phyloP scores from a whole-genome alignment of 139 green algal genomes.

The Diplosphaera chodatii region DNA sequence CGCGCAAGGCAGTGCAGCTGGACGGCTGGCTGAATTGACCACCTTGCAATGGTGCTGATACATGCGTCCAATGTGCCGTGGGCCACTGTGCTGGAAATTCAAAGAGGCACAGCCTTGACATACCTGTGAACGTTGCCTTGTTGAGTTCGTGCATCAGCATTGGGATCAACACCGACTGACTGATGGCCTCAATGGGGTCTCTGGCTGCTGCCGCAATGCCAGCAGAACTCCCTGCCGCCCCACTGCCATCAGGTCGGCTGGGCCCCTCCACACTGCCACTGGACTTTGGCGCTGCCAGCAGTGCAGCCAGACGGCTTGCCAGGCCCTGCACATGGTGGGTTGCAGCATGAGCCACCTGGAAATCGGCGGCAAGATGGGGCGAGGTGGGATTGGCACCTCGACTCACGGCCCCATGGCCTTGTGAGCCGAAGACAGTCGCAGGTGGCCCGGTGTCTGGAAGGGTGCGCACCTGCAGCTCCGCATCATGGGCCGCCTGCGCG shows the following conservation, averaged over 20 bases:
- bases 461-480: slow-evolving; percentile 46
- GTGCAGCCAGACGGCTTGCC: slow-evolving; percentile 14
- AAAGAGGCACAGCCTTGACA: too few species aligned
- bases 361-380: too few species aligned
- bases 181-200: slow-evolving; percentile 5
- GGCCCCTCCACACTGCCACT: slow-evolving; percentile 7
- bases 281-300: slow-evolving; percentile 19
- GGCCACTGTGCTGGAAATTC: too few species aligned
- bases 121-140: slow-evolving; percentile 38
- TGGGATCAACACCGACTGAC: slow-evolving; percentile 22
- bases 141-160: slow-evolving; percentile 42
- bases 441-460: too few species aligned
- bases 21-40: too few species aligned
- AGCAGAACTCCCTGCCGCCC: background rate
- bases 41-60: background rate
- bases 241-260: slow-evolving; percentile 1
- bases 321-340: background rate
- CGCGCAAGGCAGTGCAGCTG: background rate
- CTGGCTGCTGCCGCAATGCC: background rate
- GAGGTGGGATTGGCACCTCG: too few species aligned
- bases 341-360: background rate
- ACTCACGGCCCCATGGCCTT: too few species aligned
- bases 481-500: slow-evolving; percentile 57
- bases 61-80: background rate
- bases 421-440: background rate